A percentile compares a stretch with the other conserved stretches of the same genome.
Evolutionary conservation across 306 rosid species (phyloP).

Genomic region (Prunus davidiana): DNA sequence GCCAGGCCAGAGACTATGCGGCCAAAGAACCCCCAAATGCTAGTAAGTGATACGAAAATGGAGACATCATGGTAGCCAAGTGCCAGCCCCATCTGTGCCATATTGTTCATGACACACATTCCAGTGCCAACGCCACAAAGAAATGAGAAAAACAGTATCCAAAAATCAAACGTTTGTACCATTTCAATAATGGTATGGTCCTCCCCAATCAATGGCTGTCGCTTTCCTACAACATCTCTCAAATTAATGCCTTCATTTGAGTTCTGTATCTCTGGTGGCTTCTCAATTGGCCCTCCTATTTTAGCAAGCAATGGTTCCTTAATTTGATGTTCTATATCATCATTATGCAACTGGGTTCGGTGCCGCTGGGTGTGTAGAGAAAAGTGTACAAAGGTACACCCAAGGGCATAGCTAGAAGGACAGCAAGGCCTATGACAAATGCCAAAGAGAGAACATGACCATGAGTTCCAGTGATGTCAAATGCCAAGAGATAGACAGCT

Average conservation of each 20-base stretch:
- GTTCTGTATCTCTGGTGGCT: background rate
- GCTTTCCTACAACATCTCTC: slow-evolving; percentile 20
- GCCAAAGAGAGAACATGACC: slow-evolving; percentile 27
- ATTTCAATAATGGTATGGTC: slow-evolving; percentile 36
- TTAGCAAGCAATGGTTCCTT: slow-evolving; percentile 27
- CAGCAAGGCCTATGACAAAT: slow-evolving; percentile 30
- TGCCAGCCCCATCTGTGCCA: slow-evolving; percentile 52
- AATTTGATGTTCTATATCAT: slow-evolving; percentile 25
- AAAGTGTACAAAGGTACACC: slow-evolving; percentile 31
- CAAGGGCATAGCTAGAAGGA: slow-evolving; percentile 37
- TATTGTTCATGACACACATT: slow-evolving; percentile 44
- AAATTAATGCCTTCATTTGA: slow-evolving; percentile 5
- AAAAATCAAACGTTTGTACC: slow-evolving; percentile 3
- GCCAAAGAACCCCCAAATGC: slow-evolving; percentile 33
- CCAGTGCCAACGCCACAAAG: slow-evolving; percentile 26
- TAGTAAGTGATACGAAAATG: slow-evolving; percentile 39
- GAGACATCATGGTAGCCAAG: slow-evolving; percentile 39
- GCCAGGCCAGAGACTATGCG: slow-evolving; percentile 2
- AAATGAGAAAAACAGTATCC: slow-evolving; percentile 10
- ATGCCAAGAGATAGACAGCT: slow-evolving; percentile 39
- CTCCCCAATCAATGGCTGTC: slow-evolving; percentile 37
- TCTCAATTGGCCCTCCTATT: background rate
- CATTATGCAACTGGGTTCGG: background rate
- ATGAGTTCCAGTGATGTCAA: slow-evolving; percentile 32
- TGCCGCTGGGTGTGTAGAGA: slow-evolving; percentile 6